A percentile compares a stretch with the other conserved stretches of the same genome.
These are phyloP conservation scores for Metschnikowia chrysomelidarum DNA, from an alignment of 805 yeast genomes.

Conservation along the genomic window DNA sequence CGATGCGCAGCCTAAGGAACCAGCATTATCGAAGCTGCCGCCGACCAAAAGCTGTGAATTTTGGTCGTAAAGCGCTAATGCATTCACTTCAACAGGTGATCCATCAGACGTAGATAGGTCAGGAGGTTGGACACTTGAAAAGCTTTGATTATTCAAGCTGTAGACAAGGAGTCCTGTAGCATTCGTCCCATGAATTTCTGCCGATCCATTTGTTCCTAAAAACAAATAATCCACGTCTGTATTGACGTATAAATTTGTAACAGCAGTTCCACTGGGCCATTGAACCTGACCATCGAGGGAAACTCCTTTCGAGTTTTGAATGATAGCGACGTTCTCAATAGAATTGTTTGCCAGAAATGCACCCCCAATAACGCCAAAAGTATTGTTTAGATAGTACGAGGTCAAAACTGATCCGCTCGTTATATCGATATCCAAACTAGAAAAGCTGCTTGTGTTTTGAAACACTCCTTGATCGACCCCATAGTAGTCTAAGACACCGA, in stretches of 20 bases:
- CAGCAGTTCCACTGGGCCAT: conserved; percentile 27
- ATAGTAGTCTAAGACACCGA: conserved; percentile 33
- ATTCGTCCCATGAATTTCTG: conserved; percentile 18
- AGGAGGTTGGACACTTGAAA: conserved; percentile 50
- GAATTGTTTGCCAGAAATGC: conserved; percentile 36
- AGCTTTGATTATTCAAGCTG: conserved; percentile 41
- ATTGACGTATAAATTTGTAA: conserved; percentile 37
- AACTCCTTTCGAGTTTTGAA: conserved; percentile 20
- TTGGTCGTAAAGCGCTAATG: conserved; percentile 34
- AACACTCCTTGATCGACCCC: conserved; percentile 27
- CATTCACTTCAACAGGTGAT: conserved; percentile 36
- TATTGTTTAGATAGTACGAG: conserved; percentile 47
- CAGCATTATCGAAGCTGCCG: conserved; percentile 65
- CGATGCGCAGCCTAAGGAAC: conserved; percentile 54
- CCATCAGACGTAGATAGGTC: conserved; percentile 43
- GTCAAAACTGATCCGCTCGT: conserved; percentile 24
- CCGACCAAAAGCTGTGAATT: conserved; percentile 56
- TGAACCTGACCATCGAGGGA: conserved; percentile 23
- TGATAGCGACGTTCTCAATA: conserved; percentile 29
- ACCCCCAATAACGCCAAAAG: conserved; percentile 61
- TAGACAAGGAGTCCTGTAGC: conserved; percentile 52
- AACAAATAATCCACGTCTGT: conserved; percentile 34
- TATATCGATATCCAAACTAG: conserved; percentile 24
- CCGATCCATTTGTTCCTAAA: conserved; percentile 47
- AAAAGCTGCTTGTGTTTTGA: conserved; percentile 21